Conservation (phyloP, 208 protist genomes). For the Hexamita inflata region DNA sequence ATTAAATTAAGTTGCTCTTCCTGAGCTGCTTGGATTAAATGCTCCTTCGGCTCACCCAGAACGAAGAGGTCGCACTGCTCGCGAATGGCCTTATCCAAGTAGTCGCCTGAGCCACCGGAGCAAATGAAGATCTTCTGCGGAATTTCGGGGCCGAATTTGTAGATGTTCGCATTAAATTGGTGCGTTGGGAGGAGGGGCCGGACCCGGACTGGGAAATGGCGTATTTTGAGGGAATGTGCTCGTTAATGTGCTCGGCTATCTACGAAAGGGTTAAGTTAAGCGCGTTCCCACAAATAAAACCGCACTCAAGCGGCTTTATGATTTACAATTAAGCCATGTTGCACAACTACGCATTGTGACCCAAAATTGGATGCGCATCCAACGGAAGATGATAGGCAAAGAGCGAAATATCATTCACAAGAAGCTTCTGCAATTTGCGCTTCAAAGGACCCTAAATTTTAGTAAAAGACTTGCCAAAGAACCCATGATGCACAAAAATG, state of each 20-base stretch:
- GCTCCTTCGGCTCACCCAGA: slow-evolving; percentile 6
- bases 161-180: neutral
- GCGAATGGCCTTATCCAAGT: neutral
- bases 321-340: neutral
- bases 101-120: neutral
- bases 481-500: slow-evolving; percentile 27
- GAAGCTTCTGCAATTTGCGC: neutral
- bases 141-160: neutral
- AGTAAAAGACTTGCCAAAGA: slow-evolving; percentile 13
- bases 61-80: neutral
- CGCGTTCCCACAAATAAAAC: neutral
- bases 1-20: neutral
- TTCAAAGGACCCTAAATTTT: neutral
- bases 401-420: neutral
- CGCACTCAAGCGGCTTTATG: neutral
- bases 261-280: neutral
- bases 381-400: slow-evolving; percentile 24
- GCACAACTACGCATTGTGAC: slow-evolving; percentile 12
- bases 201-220: neutral
- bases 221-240: neutral
- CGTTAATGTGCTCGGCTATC: neutral
- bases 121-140: slow-evolving; percentile 11
- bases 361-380: neutral
- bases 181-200: neutral
- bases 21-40: neutral